Evolutionary conservation across 768 basidiomycete species (phyloP).

Genomic region (Xerocomellus chrysenteron): DNA sequence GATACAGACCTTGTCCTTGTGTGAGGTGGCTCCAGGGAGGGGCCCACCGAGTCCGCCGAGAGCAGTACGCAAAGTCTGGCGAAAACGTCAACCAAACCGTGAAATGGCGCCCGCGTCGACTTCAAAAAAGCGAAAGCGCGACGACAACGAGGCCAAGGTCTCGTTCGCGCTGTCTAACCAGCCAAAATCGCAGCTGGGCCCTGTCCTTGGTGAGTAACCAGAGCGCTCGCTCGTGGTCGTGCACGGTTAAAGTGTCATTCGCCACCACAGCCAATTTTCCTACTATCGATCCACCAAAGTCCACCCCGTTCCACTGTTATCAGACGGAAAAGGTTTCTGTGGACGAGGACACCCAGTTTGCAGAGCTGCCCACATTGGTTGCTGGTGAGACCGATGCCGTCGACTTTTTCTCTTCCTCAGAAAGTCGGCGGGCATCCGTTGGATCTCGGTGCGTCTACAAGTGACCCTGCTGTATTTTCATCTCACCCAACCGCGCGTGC

Average conservation of each 20-base stretch:
- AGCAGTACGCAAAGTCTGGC: constrained; percentile 1
- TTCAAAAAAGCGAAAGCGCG: constrained; percentile 53
- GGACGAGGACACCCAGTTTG: constrained; percentile 32
- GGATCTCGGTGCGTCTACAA: constrained; percentile 64
- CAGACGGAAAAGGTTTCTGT: constrained; percentile 33
- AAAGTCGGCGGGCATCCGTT: constrained; percentile 46
- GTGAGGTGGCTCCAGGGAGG: constrained; percentile 15
- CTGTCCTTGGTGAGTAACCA: constrained; percentile 48
- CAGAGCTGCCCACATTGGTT: constrained; percentile 42
- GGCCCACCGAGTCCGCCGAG: background rate
- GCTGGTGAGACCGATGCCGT: constrained; percentile 84
- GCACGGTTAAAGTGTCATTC: constrained; percentile 11
- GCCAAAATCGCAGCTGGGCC: constrained; percentile 42
- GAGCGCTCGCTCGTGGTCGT: constrained; percentile 26
- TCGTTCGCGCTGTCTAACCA: constrained; percentile 38
- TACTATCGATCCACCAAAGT: constrained; percentile 53
- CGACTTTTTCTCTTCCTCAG: constrained; percentile 73
- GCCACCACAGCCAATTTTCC: constrained; percentile 59
- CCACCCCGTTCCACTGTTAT: constrained; percentile 65
- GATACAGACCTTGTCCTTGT: constrained; percentile 23
- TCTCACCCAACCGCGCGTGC: background rate
- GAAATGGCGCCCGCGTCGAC: constrained; percentile 23
- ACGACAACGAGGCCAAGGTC: constrained; percentile 33
- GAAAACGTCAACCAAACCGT: constrained; percentile 16
- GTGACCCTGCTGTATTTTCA: background rate